These are phyloP conservation scores for Claviceps sp. DNA, from an alignment of 2,329 filamentous ascomycete genomes.

Conservation along the genomic window DNA sequence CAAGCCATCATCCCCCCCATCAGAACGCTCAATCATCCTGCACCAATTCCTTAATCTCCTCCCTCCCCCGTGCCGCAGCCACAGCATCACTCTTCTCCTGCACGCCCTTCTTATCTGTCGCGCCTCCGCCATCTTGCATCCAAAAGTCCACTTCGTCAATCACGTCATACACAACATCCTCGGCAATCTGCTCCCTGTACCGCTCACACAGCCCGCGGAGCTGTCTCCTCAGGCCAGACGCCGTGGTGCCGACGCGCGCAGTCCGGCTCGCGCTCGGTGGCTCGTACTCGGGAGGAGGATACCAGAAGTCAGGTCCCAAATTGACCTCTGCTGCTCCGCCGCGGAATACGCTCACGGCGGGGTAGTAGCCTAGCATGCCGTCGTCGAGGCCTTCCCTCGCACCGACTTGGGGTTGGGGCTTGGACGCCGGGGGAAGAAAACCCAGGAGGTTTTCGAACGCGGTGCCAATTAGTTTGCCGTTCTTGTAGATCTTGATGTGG, in stretches of 20 bases:
- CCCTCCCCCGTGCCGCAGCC: slow-evolving; percentile 31
- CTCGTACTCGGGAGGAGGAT: slow-evolving; percentile 51
- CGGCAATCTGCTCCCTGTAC: slow-evolving; percentile 85
- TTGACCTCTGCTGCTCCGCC: slow-evolving; percentile 87
- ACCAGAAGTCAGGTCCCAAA: slow-evolving; percentile 91
- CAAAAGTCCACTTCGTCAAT: slow-evolving; percentile 90
- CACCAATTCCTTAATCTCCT: slow-evolving; percentile 52
- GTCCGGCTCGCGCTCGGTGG: slow-evolving; percentile 36
- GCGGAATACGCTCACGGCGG: slow-evolving; percentile 81
- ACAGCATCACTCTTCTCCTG: slow-evolving; percentile 31
- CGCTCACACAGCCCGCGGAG: slow-evolving; percentile 58
- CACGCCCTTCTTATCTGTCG: slow-evolving; percentile 31
- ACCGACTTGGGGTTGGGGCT: slow-evolving; percentile 55
- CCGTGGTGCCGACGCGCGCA: slow-evolving; percentile 9
- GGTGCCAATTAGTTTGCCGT: slow-evolving; percentile 73
- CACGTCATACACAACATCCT: slow-evolving; percentile 86
- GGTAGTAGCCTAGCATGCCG: slow-evolving; percentile 90
- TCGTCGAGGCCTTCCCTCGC: slow-evolving; percentile 84
- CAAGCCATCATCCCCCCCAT: too few relatives aligned
- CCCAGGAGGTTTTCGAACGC: slow-evolving; percentile 79
- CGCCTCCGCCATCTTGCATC: slow-evolving; percentile 51
- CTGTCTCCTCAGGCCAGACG: slow-evolving; percentile 13
- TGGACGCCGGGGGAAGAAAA: slow-evolving; percentile 83
- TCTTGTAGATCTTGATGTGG: slow-evolving; percentile 83
- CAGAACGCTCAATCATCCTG: slow-evolving; percentile 38